Conservation (phyloP, 192 early-diverging fungal species). For the Backusella tarrabulga region DNA sequence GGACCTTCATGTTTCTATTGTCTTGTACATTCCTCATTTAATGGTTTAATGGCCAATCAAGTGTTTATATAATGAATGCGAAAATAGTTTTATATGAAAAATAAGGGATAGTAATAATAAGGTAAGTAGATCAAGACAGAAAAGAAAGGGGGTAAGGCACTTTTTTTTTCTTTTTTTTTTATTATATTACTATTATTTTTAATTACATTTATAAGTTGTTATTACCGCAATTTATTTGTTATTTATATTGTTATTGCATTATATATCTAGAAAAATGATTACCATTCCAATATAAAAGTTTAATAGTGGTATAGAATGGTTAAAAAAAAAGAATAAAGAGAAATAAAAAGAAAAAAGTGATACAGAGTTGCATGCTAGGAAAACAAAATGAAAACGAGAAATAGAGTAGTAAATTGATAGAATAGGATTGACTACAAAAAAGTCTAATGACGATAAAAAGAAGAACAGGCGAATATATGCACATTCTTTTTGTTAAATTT, state of each 20-base stretch:
- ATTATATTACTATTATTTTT: background rate
- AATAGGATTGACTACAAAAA: background rate
- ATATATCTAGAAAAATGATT: background rate
- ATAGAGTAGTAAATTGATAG: background rate
- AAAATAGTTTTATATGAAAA: background rate
- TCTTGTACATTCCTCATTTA: background rate
- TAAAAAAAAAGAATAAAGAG: background rate
- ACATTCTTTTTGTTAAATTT: background rate
- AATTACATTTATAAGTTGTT: background rate
- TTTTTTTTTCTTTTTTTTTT: too few species aligned
- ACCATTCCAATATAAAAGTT: background rate
- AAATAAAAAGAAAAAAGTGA: background rate
- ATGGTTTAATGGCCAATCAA: background rate
- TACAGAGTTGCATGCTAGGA: background rate
- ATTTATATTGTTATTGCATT: background rate
- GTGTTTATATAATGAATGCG: background rate
- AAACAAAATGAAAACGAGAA: background rate
- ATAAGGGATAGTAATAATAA: background rate
- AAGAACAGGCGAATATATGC: background rate
- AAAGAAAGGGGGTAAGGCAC: background rate
- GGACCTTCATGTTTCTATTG: background rate
- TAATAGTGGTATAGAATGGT: background rate
- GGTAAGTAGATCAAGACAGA: background rate
- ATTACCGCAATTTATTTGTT: background rate
- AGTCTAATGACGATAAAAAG: background rate